Percentiles rank a stretch among this genome's conserved stretches.
phyloP scores from a whole-genome alignment of 2,329 filamentous ascomycete species.

The Exophiala calicioides region DNA sequence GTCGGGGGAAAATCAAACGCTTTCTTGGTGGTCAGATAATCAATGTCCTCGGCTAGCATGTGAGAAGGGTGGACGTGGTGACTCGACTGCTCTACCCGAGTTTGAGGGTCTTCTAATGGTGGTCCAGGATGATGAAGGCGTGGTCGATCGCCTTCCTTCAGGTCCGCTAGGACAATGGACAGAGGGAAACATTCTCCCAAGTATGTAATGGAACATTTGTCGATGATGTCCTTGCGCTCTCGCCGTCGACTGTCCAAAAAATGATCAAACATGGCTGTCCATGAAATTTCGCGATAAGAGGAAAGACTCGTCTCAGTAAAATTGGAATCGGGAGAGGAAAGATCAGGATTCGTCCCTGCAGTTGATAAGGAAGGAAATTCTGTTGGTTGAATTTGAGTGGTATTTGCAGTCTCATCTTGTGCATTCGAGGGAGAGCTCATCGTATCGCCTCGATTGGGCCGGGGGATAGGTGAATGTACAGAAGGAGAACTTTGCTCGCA shows the following conservation, averaged over 20 bases:
- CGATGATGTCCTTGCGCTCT: background rate
- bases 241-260: background rate
- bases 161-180: background rate
- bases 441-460: no score
- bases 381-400: no score
- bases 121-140: conserved; percentile 5
- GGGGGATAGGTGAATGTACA: no score
- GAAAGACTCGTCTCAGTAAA: background rate
- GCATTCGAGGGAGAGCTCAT: no score
- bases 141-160: background rate
- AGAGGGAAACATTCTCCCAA: conserved; percentile 6
- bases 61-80: conserved; percentile 3
- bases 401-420: no score
- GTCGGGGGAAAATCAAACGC: background rate
- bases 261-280: conserved; percentile 7
- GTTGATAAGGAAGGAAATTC: no score
- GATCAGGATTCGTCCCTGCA: background rate
- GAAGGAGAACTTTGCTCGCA: no score
- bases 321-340: background rate
- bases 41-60: conserved; percentile 1
- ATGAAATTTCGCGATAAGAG: conserved; percentile 2
- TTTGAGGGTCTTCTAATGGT: background rate
- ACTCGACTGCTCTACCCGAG: background rate
- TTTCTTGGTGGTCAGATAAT: background rate
- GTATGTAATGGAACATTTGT: conserved; percentile 10